Evolutionary conservation across 768 basidiomycete genomes (phyloP).

Genomic region (Clitopilus passeckerianus): DNA sequence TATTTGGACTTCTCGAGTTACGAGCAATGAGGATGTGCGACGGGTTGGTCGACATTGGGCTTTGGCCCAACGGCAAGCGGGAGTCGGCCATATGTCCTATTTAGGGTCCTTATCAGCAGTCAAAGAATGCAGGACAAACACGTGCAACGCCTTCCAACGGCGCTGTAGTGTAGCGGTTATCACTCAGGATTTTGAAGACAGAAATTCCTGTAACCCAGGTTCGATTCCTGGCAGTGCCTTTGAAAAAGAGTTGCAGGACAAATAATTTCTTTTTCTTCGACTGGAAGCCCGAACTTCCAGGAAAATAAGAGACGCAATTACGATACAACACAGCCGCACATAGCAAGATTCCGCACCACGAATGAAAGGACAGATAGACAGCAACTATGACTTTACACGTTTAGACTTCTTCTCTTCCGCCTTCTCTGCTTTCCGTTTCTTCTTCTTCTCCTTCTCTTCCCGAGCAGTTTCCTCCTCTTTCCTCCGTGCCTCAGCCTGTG

Average conservation of each 20-base stretch:
- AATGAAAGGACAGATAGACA: not conserved
- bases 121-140: constrained; percentile 12
- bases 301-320: not conserved
- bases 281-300: not conserved
- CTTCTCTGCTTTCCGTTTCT: constrained; percentile 11
- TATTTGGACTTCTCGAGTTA: constrained; percentile 71
- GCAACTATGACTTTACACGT: constrained; percentile 6
- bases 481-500: constrained; percentile 18
- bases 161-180: constrained; percentile 26
- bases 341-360: no score
- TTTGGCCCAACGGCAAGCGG: constrained; percentile 14
- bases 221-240: constrained; percentile 42
- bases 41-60: constrained; percentile 63
- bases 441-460: constrained; percentile 16
- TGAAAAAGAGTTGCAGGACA: not conserved
- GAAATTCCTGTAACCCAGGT: constrained; percentile 38
- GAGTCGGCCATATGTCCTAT: not conserved
- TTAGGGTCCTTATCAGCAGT: constrained; percentile 16
- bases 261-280: not conserved
- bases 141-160: constrained; percentile 3
- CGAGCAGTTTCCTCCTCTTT: constrained; percentile 17
- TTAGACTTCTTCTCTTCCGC: constrained; percentile 11
- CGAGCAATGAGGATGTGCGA: constrained; percentile 88
- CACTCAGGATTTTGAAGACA: constrained; percentile 21
- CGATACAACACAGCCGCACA: not conserved